Evolutionary conservation across 1,284 basidiomycete species (phyloP).

Genomic region (Microbotryum saponariae): DNA sequence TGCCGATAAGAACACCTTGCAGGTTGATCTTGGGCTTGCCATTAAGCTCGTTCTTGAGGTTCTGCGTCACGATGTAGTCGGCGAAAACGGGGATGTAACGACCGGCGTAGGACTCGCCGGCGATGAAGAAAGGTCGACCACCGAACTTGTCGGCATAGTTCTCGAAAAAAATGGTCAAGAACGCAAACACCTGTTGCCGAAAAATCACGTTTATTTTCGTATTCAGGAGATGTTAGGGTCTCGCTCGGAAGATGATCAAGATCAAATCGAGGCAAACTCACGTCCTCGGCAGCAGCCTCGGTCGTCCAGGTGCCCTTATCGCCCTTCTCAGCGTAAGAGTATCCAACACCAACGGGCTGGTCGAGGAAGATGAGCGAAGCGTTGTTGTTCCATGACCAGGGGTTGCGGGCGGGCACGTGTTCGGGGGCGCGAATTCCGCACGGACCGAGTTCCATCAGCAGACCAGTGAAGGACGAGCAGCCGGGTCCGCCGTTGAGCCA

Average conservation of each 20-base stretch:
- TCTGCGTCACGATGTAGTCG: conserved; percentile 35
- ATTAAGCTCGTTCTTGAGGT: conserved; percentile 2
- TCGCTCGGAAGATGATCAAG: not conserved
- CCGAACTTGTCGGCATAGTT: conserved; percentile 37
- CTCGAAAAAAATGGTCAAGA: conserved; percentile 42
- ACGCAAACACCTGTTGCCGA: conserved; percentile 32
- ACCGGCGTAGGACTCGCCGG: conserved; percentile 25
- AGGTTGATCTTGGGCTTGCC: conserved; percentile 29
- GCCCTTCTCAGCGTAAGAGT: conserved; percentile 40
- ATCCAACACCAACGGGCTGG: conserved; percentile 41
- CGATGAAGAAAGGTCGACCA: conserved; percentile 1
- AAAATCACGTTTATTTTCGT: no score
- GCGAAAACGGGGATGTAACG: conserved; percentile 36
- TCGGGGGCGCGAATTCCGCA: conserved; percentile 31
- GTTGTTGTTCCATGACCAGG: conserved; percentile 41
- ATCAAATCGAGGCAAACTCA: conserved; percentile 23
- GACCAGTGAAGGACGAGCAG: conserved; percentile 45
- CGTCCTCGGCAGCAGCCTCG: conserved; percentile 39
- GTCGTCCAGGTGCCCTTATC: conserved; percentile 38
- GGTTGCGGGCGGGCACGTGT: conserved; percentile 24
- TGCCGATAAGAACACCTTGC: conserved; percentile 31
- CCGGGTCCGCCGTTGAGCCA: conserved; percentile 40
- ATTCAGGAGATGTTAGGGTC: no score
- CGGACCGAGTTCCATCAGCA: conserved; percentile 48
- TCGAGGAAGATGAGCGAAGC: conserved; percentile 37